These are phyloP conservation scores for Rasamsonia emersonii DNA, from an alignment of 2,329 filamentous ascomycete species.

Conservation along the genomic window DNA sequence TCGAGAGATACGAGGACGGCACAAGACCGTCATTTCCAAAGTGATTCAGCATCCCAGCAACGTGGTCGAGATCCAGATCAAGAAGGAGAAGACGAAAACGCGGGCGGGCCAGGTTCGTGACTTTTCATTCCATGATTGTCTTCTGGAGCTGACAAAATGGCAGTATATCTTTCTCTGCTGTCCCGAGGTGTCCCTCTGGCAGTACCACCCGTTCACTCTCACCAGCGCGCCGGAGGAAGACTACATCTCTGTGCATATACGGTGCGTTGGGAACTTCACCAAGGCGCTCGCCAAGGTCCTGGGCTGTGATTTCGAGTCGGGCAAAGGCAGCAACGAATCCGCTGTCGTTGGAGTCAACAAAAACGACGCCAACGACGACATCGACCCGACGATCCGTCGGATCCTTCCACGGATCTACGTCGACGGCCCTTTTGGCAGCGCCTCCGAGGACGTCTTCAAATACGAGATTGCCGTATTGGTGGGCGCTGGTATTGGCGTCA, in stretches of 20 bases:
- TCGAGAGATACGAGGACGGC: constrained; percentile 67
- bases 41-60: constrained; percentile 84
- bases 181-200: constrained; percentile 76
- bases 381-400: constrained; percentile 62
- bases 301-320: constrained; percentile 62
- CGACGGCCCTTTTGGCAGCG: constrained; percentile 77
- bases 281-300: constrained; percentile 59
- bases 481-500: constrained; percentile 45
- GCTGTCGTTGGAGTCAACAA: constrained; percentile 62
- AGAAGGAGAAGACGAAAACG: constrained; percentile 78
- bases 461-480: constrained; percentile 45
- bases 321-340: constrained; percentile 36
- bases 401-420: constrained; percentile 73
- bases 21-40: constrained; percentile 81
- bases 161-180: constrained; percentile 82
- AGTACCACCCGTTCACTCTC: constrained; percentile 80
- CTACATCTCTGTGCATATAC: constrained; percentile 80
- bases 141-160: background rate
- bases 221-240: constrained; percentile 84
- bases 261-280: constrained; percentile 76
- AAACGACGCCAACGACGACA: constrained; percentile 42
- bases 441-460: constrained; percentile 74
- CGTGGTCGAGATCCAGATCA: constrained; percentile 85
- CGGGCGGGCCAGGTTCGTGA: constrained; percentile 56
- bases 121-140: background rate